A percentile compares a stretch with the other conserved stretches of the same genome.
Conservation (phyloP, 352 stramenopile genomes). For the Phytophthora sansomeana region DNA sequence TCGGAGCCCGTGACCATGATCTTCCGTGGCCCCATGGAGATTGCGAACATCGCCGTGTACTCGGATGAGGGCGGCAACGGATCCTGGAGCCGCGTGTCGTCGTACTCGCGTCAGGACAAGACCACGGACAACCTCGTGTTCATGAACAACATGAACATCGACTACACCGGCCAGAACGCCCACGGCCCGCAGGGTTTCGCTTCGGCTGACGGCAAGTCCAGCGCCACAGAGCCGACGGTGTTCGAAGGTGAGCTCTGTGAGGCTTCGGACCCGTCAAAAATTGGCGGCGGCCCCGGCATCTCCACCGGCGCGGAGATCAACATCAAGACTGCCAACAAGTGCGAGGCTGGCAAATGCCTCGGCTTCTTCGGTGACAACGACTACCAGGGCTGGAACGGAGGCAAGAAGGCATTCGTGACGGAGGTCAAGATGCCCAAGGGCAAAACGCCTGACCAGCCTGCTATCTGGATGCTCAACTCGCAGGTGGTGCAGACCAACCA, state of each 20-base stretch:
- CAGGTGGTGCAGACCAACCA: slow-evolving; percentile 61
- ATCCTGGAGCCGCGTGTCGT: slow-evolving; percentile 61
- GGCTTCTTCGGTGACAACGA: slow-evolving; percentile 50
- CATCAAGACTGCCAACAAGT: slow-evolving; percentile 63
- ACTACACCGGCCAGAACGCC: slow-evolving; percentile 47
- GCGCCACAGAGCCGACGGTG: slow-evolving; percentile 31
- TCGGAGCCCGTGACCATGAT: slow-evolving; percentile 69
- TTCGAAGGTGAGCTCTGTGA: slow-evolving; percentile 59
- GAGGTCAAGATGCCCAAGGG: slow-evolving; percentile 63
- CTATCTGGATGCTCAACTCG: slow-evolving; percentile 73
- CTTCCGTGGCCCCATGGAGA: slow-evolving; percentile 68
- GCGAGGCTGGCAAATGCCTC: slow-evolving; percentile 39
- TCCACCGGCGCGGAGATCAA: slow-evolving; percentile 70
- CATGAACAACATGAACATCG: slow-evolving; percentile 83
- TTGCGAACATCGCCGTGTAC: slow-evolving; percentile 74
- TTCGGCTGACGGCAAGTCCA: slow-evolving; percentile 46
- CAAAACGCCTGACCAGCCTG: slow-evolving; percentile 42
- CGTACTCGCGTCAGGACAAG: slow-evolving; percentile 44
- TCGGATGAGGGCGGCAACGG: slow-evolving; percentile 29
- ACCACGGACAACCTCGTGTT: slow-evolving; percentile 66
- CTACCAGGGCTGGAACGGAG: slow-evolving; percentile 69
- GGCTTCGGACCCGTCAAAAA: slow-evolving; percentile 39
- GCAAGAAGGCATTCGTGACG: slow-evolving; percentile 75
- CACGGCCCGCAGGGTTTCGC: slow-evolving; percentile 66
- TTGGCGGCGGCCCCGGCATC: slow-evolving; percentile 53